Percentiles rank a stretch among this genome's conserved stretches.
These are phyloP conservation scores for Fusarium coffeatum DNA, from an alignment of 2,329 filamentous ascomycete species.

Conservation along the genomic window DNA sequence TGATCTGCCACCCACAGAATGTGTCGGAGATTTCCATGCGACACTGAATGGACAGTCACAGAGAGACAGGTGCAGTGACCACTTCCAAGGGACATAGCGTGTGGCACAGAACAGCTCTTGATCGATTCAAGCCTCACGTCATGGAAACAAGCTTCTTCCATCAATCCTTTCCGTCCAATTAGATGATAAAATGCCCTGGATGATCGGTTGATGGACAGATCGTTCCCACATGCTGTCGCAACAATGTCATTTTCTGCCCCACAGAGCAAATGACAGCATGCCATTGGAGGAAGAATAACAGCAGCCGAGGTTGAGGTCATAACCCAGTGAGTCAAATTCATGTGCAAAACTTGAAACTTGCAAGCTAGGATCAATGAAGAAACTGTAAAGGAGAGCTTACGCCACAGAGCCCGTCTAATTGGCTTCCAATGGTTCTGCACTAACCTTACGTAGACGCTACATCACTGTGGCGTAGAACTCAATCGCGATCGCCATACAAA, in stretches of 20 bases:
- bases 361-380: not conserved
- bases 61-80: not conserved
- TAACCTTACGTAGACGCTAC: not conserved
- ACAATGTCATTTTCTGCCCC: not conserved
- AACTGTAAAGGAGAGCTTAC: not conserved
- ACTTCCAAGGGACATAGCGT: not conserved
- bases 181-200: not conserved
- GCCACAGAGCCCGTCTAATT: not conserved
- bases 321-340: not conserved
- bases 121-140: not conserved
- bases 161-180: not conserved
- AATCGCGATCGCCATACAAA: not conserved
- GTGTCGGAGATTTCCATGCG: not conserved
- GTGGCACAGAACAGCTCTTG: not conserved
- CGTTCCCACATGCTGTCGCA: not conserved
- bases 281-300: not conserved
- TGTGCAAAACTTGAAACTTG: not conserved
- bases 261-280: not conserved
- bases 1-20: too few relatives aligned
- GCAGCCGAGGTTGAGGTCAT: not conserved
- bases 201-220: not conserved
- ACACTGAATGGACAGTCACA: not conserved
- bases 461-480: not conserved
- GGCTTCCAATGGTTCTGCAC: not conserved
- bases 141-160: not conserved